A percentile compares a stretch with the other conserved stretches of the same genome.
Conservation (phyloP, 1,139 yeast genomes). For the Taphrina communis region DNA sequence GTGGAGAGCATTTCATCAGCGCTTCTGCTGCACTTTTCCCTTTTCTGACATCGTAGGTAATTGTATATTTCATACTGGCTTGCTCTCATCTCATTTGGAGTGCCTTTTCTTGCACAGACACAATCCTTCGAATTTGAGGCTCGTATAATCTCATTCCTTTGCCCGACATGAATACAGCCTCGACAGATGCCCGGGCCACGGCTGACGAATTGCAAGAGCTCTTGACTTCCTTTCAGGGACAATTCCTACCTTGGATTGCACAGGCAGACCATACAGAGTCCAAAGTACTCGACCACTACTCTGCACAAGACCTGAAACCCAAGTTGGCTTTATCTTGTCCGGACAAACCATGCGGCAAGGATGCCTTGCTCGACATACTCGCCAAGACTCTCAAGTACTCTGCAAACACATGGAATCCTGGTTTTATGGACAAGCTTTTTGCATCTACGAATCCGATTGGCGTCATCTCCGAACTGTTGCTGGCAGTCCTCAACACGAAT, state of each 20-base stretch:
- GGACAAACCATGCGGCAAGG: constrained; percentile 44
- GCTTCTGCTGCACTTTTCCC: background rate
- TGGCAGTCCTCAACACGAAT: constrained; percentile 77
- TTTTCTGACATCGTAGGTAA: too few relatives aligned
- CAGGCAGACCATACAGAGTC: constrained; percentile 21
- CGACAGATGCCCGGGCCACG: constrained; percentile 9
- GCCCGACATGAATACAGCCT: constrained; percentile 28
- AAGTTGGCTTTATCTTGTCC: constrained; percentile 41
- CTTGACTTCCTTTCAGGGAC: constrained; percentile 23
- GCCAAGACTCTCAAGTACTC: constrained; percentile 69
- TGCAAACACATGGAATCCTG: constrained; percentile 86
- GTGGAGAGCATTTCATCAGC: constrained; percentile 19
- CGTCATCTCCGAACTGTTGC: constrained; percentile 70
- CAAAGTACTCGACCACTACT: constrained; percentile 37
- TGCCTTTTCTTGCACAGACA: too few relatives aligned
- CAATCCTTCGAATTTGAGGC: too few relatives aligned
- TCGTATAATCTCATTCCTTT: background rate
- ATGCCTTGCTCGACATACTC: constrained; percentile 59
- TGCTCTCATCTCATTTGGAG: too few relatives aligned
- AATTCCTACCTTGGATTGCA: constrained; percentile 38
- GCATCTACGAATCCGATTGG: constrained; percentile 88
- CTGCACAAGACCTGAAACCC: constrained; percentile 25
- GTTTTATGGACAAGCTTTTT: constrained; percentile 81
- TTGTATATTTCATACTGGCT: too few relatives aligned
- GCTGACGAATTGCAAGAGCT: constrained; percentile 32